Conservation (phyloP, 208 protist genomes). For the Crithidia thermophila region DNA sequence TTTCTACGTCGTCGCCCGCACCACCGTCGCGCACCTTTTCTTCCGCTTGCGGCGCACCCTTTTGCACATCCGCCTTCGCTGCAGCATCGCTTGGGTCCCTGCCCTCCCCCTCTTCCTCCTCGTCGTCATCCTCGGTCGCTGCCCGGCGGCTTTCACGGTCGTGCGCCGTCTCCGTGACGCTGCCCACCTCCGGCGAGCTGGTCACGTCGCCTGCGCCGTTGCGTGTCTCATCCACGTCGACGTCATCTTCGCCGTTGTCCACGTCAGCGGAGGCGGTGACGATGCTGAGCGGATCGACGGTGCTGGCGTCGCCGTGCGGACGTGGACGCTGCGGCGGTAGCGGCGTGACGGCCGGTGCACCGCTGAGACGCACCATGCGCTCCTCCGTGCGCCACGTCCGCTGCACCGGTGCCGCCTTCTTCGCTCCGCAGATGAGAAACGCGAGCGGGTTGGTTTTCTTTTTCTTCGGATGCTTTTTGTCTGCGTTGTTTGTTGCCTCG, state of each 20-base stretch:
- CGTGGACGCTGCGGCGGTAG: background rate
- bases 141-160: constrained; percentile 5
- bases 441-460: background rate
- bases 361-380: background rate
- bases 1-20: no score
- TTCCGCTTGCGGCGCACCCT: no score
- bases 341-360: background rate
- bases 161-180: constrained; percentile 11
- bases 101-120: background rate
- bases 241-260: background rate
- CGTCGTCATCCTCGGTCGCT: constrained; percentile 2
- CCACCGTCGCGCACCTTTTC: no score
- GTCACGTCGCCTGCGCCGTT: background rate
- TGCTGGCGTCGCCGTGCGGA: background rate
- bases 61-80: no score
- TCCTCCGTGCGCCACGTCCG: constrained; percentile 25
- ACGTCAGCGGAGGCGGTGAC: constrained; percentile 2
- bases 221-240: background rate
- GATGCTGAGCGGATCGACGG: background rate
- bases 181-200: constrained; percentile 1
- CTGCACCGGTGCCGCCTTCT: background rate
- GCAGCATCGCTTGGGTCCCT: background rate
- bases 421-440: constrained; percentile 9
- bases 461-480: background rate
- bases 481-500: background rate